Evolutionary conservation across 2,329 filamentous ascomycete genomes (phyloP), one percentile per base, ranked within the genome.

Genomic region (Escovopsis sp.): DNA sequence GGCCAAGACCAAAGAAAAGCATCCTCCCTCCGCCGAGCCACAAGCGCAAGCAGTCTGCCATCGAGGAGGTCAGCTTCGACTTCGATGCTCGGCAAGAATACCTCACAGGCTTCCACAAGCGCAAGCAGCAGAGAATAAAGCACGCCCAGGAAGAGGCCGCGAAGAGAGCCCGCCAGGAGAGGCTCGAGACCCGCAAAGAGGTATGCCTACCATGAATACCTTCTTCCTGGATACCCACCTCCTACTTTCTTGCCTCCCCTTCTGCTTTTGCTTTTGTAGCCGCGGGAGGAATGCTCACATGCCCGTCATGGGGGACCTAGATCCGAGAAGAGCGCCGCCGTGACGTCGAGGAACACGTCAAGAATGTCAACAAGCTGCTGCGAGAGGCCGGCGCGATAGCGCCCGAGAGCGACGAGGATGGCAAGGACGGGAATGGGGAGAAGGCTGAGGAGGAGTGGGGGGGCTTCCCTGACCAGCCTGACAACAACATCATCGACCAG

Each of bases 41-140:
- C 58, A 79, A 75, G 50, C 67, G 80, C 44, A 83, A 80, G 55
- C 52, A 66, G 12, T 62, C 65, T 31, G 60, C 65, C 27, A 65
- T 83, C 40, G 83, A 87, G 51, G 84, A 93, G 54, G 79, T 98
- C 56, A 74, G 65, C 35, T 98, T 96, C 61, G 86, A 98, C 61
- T 62, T 70, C 41, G 67, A 69, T 41, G 82, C 82, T 31, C 78
- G 90, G 44, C 65, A 80, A 44, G 86, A 96, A 51, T 98, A 83
- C 53, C 68, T 98, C 39, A 94, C 86, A 0, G 90, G 90, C 3
- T 98, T 98, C 60, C 87, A 88, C 65, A 98, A 96, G 68, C 79
- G 90, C 57, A 96, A 94, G 58, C 62, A 82, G 35, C 80, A 85
- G 55, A 72, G 90, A 27, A 76, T 78, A 45, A 92, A 93, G 62